Evolutionary conservation across 345 rosid genomes (phyloP).

Genomic region (Conringia planisiliqua): DNA sequence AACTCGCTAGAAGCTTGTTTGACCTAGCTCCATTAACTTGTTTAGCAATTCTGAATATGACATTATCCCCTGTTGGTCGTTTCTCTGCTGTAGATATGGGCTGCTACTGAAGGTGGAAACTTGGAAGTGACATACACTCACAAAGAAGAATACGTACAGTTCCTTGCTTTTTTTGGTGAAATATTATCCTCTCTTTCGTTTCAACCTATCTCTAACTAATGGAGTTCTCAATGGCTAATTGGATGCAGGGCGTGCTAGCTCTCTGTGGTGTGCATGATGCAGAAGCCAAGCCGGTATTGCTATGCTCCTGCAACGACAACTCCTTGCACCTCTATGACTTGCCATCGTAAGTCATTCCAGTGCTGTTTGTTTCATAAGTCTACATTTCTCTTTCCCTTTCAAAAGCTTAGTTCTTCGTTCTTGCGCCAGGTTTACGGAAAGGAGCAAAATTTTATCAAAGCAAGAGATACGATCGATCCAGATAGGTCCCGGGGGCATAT

Average conservation of each 20-base stretch:
- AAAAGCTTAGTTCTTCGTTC: neutral
- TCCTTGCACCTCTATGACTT: slow-evolving; percentile 70
- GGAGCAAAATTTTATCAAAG: slow-evolving; percentile 80
- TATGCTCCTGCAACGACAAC: slow-evolving; percentile 75
- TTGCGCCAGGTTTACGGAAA: slow-evolving; percentile 57
- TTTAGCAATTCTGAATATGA: neutral
- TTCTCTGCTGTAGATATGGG: slow-evolving; percentile 69
- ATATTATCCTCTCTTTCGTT: neutral
- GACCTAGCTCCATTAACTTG: neutral
- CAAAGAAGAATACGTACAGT: slow-evolving; percentile 77
- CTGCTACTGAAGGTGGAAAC: slow-evolving; percentile 80
- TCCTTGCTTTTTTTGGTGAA: slow-evolving; percentile 9
- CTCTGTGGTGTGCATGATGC: slow-evolving; percentile 78
- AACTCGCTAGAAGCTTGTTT: neutral
- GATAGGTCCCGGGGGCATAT: slow-evolving; percentile 76
- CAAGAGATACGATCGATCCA: slow-evolving; percentile 82
- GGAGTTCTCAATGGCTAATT: slow-evolving; percentile 7
- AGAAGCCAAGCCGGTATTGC: slow-evolving; percentile 77
- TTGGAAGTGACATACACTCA: slow-evolving; percentile 96
- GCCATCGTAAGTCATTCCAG: slow-evolving; percentile 77
- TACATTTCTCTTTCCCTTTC: neutral
- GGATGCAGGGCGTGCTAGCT: slow-evolving; percentile 64
- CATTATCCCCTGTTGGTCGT: neutral
- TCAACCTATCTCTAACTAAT: neutral
- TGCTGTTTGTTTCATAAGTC: slow-evolving; percentile 1